phyloP scores from a whole-genome alignment of 208 protist genomes.

The Leishmania tarentolae region DNA sequence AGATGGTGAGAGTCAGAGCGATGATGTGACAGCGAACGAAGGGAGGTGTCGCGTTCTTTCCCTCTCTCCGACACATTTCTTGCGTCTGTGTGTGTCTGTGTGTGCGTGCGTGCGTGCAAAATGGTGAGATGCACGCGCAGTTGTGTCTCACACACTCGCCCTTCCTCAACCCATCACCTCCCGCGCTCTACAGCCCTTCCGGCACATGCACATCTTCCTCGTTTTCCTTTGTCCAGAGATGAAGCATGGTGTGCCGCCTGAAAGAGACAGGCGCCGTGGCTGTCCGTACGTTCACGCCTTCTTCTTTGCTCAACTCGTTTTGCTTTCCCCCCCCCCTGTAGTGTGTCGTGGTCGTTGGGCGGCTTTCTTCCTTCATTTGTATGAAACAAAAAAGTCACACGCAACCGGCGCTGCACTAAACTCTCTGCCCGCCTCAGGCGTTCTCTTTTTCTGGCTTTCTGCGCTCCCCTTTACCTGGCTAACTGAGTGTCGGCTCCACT shows the following conservation, averaged over 20 bases:
- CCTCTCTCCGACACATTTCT: no score
- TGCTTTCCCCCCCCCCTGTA: neutral
- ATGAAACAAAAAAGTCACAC: neutral
- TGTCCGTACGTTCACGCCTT: no score
- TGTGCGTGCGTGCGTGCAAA: neutral
- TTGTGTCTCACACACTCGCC: neutral
- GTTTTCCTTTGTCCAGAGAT: neutral
- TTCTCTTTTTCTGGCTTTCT: neutral
- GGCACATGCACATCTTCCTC: neutral
- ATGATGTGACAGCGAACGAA: neutral
- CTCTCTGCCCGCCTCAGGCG: neutral
- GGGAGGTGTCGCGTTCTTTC: no score
- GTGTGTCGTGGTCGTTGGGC: neutral
- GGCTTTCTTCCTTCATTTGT: no score
- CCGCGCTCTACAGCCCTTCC: neutral
- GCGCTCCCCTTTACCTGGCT: neutral
- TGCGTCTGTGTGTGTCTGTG: neutral
- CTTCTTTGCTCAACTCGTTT: neutral
- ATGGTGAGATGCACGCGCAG: neutral
- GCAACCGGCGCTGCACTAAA: neutral
- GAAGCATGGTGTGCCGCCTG: neutral
- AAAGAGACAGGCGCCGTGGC: neutral
- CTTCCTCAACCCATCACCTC: neutral
- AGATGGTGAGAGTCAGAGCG: no score
- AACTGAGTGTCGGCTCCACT: neutral